Evolutionary conservation across 2,329 filamentous ascomycete species (phyloP), one percentile per base, ranked within the genome.

Genomic region (Zasmidium angulare): DNA sequence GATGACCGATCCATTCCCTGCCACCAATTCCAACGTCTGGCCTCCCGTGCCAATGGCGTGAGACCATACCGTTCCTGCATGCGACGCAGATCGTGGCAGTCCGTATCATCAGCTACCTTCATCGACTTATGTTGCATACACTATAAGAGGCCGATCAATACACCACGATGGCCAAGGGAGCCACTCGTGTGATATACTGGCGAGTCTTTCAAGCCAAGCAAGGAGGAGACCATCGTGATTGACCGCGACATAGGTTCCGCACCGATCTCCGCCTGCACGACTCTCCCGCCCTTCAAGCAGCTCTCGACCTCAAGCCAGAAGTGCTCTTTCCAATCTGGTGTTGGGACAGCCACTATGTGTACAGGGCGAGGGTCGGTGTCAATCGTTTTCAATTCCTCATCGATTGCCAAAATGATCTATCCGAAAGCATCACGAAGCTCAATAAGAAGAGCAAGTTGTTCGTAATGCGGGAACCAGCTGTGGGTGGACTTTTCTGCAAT

Each of bases 231-330:
- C 22, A 14, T 24, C n/a, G n/a, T n/a, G n/a, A 9, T 40, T 53
- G 46, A 55, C 46, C 12, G 10, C 24, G 6, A 12, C 17, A 54
- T 47, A 63, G 60, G 64, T 91, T 91, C 68, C 84, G 89, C 56
- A 92, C 89, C 4, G 89, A 92, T 71, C 79, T 92, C 11, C 86
- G 89, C 20, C 82, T 93, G 1, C 89, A 92, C 74, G 89, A 92
- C 73, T 91, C 88, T 0, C 89, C 89, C 9, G 89, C 88, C 1
- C 78, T 93, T 23, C 82, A 86, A 71, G 88, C 88, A 1, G 89
- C 89, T 0, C 75, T 93, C 7, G 86, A 89, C 59, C 79, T 92
- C 6, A 79, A 89, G 0, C 88, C 89, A 1, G 89, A 91, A 58
- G 84, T 82, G 20, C 77, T 93, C 23, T 92, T 88, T 78, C 89